Percentiles rank a stretch among this genome's conserved stretches.
Evolutionary conservation across 345 rosid species (phyloP).

Genomic region (Eucalyptus tenuipes): DNA sequence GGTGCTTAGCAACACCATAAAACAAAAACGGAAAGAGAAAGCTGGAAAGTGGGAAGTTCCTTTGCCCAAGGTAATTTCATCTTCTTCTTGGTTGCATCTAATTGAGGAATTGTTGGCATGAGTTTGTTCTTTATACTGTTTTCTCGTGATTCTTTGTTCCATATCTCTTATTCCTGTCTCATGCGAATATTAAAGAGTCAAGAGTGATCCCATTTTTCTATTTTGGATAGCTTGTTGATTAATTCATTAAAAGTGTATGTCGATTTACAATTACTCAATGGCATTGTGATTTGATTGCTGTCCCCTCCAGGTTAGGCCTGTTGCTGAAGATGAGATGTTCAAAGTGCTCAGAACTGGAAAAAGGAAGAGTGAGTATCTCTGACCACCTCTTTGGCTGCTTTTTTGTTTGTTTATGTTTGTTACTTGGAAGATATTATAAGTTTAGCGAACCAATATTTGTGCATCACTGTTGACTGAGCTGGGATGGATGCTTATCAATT

Average conservation of each 20-base stretch:
- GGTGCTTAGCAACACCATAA: conserved; percentile 89
- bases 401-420: neutral
- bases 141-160: neutral
- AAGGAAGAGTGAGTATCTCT: conserved; percentile 54
- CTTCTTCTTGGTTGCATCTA: neutral
- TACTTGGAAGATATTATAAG: neutral
- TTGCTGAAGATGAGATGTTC: conserved; percentile 98
- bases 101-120: neutral
- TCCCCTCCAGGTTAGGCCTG: conserved; percentile 75
- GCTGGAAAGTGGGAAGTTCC: conserved; percentile 99
- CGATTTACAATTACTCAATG: neutral
- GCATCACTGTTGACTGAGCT: neutral
- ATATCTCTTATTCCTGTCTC: neutral
- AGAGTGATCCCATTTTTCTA: neutral
- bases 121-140: neutral
- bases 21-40: conserved; percentile 94
- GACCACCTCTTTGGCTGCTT: neutral
- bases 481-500: neutral
- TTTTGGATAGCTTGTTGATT: neutral
- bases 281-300: neutral
- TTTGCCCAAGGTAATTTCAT: conserved; percentile 51
- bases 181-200: neutral
- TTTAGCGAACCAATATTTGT: neutral
- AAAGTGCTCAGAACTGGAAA: conserved; percentile 86
- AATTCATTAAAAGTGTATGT: neutral